These are phyloP conservation scores for Aspergillus nomiae DNA, from an alignment of 2,329 filamentous ascomycete genomes.

Conservation along the genomic window DNA sequence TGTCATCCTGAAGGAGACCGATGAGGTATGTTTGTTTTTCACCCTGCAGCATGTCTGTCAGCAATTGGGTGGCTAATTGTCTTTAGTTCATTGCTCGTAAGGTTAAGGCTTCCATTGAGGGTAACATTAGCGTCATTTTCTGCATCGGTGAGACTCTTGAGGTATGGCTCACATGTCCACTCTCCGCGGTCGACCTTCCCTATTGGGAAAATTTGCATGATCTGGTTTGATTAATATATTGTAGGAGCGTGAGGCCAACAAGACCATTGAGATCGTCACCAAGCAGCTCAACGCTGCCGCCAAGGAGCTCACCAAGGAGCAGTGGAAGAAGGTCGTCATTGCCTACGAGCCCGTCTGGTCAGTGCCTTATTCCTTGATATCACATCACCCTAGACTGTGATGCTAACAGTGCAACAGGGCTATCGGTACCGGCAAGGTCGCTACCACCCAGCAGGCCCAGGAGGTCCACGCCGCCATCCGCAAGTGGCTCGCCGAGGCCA, in stretches of 20 bases:
- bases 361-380: constrained; percentile 33
- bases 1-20: constrained; percentile 82
- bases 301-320: constrained; percentile 64
- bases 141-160: constrained; percentile 96
- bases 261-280: constrained; percentile 74
- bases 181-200: background rate
- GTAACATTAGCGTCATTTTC: constrained; percentile 87
- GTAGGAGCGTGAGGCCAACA: constrained; percentile 76
- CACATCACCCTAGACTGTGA: background rate
- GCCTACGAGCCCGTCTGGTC: constrained; percentile 99
- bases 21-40: constrained; percentile 55
- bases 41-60: background rate
- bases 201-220: background rate
- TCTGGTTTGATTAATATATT: constrained; percentile 18
- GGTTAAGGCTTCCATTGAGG: constrained; percentile 89
- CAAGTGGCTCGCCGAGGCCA: constrained; percentile 74
- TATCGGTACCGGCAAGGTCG: constrained; percentile 90
- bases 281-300: constrained; percentile 80
- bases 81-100: constrained; percentile 77
- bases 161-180: constrained; percentile 35
- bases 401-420: constrained; percentile 47
- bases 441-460: constrained; percentile 85
- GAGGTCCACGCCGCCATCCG: constrained; percentile 93
- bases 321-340: constrained; percentile 94
- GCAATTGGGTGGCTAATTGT: constrained; percentile 7